phyloP scores from a whole-genome alignment of 345 rosid genomes.

The Lepidium sativum region DNA sequence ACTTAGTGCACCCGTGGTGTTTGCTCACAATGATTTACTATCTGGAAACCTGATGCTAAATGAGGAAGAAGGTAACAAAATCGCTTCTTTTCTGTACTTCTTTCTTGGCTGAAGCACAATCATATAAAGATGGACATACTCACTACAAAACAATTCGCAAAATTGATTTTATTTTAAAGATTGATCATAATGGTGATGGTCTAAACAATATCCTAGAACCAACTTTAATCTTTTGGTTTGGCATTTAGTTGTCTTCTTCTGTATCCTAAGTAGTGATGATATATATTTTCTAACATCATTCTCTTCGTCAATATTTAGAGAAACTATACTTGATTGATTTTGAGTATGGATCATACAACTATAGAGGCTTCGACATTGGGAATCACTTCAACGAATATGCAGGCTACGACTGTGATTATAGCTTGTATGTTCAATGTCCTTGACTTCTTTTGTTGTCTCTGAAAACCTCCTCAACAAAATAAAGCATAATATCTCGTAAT shows the following conservation, averaged over 20 bases:
- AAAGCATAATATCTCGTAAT: conserved; percentile 6
- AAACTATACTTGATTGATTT: conserved; percentile 87
- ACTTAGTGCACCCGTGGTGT: conserved; percentile 78
- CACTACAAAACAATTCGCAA: background rate
- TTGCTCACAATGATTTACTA: conserved; percentile 90
- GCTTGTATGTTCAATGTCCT: conserved; percentile 44
- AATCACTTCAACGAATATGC: conserved; percentile 95
- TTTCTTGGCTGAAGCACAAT: background rate
- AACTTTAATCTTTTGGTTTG: background rate
- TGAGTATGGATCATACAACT: conserved; percentile 90
- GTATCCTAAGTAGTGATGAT: background rate
- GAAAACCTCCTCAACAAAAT: background rate
- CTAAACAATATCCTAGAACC: background rate
- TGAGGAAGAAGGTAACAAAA: conserved; percentile 60
- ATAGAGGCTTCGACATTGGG: conserved; percentile 90
- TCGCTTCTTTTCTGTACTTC: background rate
- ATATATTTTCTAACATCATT: background rate
- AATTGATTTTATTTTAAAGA: background rate
- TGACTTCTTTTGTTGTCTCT: conserved; percentile 2
- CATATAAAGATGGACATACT: background rate
- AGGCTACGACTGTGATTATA: conserved; percentile 92
- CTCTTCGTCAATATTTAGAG: conserved; percentile 36
- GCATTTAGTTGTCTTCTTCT: background rate
- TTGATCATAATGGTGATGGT: conserved; percentile 1
- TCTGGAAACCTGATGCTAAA: conserved; percentile 89